Percentiles rank a stretch among this genome's conserved stretches.
phyloP scores from a whole-genome alignment of 2,329 filamentous ascomycete species.

The Cryoendolithus antarcticus region DNA sequence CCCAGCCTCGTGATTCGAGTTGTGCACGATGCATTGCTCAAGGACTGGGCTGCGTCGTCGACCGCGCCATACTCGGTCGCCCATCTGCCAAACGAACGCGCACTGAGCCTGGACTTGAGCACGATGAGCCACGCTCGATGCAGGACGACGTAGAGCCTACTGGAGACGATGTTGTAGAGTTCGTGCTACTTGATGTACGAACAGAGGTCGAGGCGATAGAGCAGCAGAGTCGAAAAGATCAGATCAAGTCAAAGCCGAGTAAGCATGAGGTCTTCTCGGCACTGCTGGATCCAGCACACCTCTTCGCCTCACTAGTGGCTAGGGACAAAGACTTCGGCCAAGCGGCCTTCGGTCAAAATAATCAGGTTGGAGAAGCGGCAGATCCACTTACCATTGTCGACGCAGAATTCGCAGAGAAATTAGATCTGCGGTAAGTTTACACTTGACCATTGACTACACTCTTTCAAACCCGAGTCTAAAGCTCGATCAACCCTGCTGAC shows the following conservation, averaged over 20 bases:
- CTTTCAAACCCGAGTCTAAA: too few species aligned
- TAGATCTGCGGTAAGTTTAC: constrained; percentile 5
- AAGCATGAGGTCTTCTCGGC: constrained; percentile 5
- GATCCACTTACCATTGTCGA: constrained; percentile 1
- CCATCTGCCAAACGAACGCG: constrained; percentile 6
- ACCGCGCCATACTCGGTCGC: constrained; percentile 10
- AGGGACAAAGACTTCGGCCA: constrained; percentile 2
- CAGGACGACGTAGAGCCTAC: background rate
- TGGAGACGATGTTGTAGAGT: constrained; percentile 4
- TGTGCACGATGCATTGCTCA: constrained; percentile 8
- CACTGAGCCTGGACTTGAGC: too few species aligned
- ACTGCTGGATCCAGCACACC: constrained; percentile 4
- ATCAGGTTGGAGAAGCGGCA: too few species aligned
- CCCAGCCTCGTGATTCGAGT: constrained; percentile 4
- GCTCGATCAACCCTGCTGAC: background rate
- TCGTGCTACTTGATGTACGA: constrained; percentile 4
- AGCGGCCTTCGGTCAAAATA: background rate
- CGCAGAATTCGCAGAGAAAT: background rate
- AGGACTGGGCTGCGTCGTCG: constrained; percentile 9
- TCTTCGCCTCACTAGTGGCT: constrained; percentile 5
- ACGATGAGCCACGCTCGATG: too few species aligned
- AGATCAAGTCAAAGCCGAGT: background rate
- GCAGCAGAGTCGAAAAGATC: too few species aligned
- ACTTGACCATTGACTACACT: too few species aligned
- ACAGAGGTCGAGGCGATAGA: constrained; percentile 1